Base-by-base conservation (phyloP, 306 rosid genomes). In the Castanea crenata region DNA sequence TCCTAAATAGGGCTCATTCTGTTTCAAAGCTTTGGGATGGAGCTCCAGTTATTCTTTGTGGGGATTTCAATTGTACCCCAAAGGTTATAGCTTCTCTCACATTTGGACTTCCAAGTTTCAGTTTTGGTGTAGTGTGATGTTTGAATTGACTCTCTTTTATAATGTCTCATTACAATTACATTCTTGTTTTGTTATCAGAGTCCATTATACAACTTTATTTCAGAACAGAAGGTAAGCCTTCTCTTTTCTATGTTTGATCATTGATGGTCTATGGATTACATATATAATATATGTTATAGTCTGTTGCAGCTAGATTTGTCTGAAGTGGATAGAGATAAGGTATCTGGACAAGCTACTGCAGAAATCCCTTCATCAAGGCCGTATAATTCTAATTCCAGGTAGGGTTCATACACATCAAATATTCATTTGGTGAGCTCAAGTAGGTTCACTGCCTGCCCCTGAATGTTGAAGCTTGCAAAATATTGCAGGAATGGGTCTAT, bases 61-160 rank as follows among this genome's bases (percentile, higher is more conserved):
- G 99, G 78, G 99, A 95, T 91, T 95, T 90, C 80, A 95, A 95
- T 83, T 95, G 97, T 83, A 92, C 96, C 16, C 99, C 98, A 1
- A 93, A 95, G 98, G 99, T 95, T 79, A 69, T 69, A 74, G 56
- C 54, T 76, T 77, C 79, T 41, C 74, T 65, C 65, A 81, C 74
- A 8, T 62, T 49, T 80, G 16, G 20, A 73, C 67, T 76, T 83
- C 77, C 73, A 38, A 32, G 77, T 62, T 71, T 27, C 31, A 35
- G 20, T 3, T 64, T 35, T 23, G 44, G 15, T 67, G 54, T 64
- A 56, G 54, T 27, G 7, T 19, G 23, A 32, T 70, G 71, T 34
- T 78, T 71, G 52, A 69, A 15, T 31, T 41, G 62, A 69, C 25
- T 34, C 41, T 18, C 57, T 52, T 41, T 80, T 72, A 71, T 62